Conservation (phyloP, 805 yeast genomes). For the Kockiozyma suomiensis region DNA sequence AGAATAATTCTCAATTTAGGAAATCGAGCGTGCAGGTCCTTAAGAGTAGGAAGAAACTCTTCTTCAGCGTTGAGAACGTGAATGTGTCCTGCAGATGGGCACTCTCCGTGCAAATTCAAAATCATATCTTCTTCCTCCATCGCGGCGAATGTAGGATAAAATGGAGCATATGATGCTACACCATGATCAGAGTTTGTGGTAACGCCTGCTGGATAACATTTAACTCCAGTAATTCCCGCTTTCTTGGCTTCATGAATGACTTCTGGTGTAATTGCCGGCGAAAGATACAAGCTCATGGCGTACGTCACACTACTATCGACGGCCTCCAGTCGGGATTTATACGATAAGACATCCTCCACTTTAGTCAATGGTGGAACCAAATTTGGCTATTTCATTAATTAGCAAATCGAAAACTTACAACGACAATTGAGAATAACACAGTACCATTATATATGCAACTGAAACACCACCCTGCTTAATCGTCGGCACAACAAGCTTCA, state of each 20-base stretch:
- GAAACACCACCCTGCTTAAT: slow-evolving; percentile 89
- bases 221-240: slow-evolving; percentile 74
- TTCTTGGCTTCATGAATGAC: slow-evolving; percentile 77
- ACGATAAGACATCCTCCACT: slow-evolving; percentile 67
- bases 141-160: slow-evolving; percentile 86
- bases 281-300: slow-evolving; percentile 85
- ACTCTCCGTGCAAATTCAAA: slow-evolving; percentile 93
- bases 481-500: slow-evolving; percentile 87
- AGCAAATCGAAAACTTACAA: neutral
- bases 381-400: no score
- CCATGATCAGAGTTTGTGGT: slow-evolving; percentile 95
- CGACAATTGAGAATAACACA: neutral
- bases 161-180: slow-evolving; percentile 84
- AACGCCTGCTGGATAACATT: slow-evolving; percentile 98
- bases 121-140: slow-evolving; percentile 79
- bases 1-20: slow-evolving; percentile 84
- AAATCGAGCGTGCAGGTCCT: slow-evolving; percentile 74
- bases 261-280: slow-evolving; percentile 81
- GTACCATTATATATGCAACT: slow-evolving; percentile 81
- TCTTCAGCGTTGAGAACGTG: slow-evolving; percentile 95
- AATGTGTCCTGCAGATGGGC: slow-evolving; percentile 76
- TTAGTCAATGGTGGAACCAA: slow-evolving; percentile 89
- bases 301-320: slow-evolving; percentile 83
- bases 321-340: slow-evolving; percentile 62
- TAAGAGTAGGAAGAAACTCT: slow-evolving; percentile 84